Evolutionary conservation across 352 stramenopile species (phyloP), one percentile per base, ranked within the genome.

Genomic region (Phytophthora europaea): DNA sequence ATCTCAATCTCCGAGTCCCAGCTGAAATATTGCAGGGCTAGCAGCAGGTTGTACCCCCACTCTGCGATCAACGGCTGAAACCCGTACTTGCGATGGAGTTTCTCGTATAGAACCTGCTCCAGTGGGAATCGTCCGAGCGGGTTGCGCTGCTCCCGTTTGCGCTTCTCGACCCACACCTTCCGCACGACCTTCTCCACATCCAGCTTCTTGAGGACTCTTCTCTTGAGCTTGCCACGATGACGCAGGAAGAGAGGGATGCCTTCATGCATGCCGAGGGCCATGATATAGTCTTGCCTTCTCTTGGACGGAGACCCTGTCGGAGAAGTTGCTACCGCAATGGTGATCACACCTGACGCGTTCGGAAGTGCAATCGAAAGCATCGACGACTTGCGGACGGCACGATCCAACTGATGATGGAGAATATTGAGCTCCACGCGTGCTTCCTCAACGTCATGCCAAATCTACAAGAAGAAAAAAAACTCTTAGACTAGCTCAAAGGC

Each of bases 31-130:
- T 92, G 87, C 18, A 94, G 78, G 3, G 82, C 84, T 3, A 94
- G 40, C 3, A 95, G 59, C n/a, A 94, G 80, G 67, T 94, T 95
- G 73, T 95, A 95, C n/a, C 88, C 88, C 87, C 87, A 95, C 72
- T 95, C 87, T 3, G 89, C 89, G 36, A 95, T 90, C 22, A 94
- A 69, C 1, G 89, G 85, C 72, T 95, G 87, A 65, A 94, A 94
- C 2, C 87, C 87, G 65, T 92, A 94, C 69, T 93, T 93, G 52
- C 84, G 84, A 56, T 94, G 79, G 52, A 95, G 76, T 52, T 90
- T 89, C 52, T 95, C 88, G 62, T 90, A 94, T 48, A 95, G 28
- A 0, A 92, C 79, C 10, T 94, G 81, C 23, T 95, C 88, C 6
- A 94, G 70, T 10, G 76, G 67, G 15, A 89, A 74, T 15, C 66